Evolutionary conservation across 2,329 filamentous ascomycete genomes (phyloP), one percentile per base, ranked within the genome.

Genomic region (Lasiodiplodia gonubiensis): DNA sequence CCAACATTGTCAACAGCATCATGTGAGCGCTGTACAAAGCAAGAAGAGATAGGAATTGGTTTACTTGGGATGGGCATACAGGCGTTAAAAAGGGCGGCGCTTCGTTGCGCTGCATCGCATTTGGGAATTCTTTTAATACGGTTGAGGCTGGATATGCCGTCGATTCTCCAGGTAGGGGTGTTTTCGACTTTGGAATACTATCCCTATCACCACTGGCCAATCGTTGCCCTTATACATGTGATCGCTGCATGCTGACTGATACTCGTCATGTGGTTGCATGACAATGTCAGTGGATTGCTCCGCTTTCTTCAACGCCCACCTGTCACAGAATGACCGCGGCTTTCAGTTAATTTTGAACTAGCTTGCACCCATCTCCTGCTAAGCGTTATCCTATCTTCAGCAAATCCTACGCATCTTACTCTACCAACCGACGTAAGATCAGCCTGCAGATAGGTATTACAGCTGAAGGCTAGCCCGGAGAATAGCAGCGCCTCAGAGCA

Each of bases 1-100:
- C 90, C 72, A 95, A 97, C 76, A 88, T 97, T 76, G 93, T 97
- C 72, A 95, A 96, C 80, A 89, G 90, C 70, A 96, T 97, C 73
- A 95, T 97, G 79, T 97, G 89, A 81, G 68, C 55, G 25, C 30
- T n/a, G n/a, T n/a, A n/a, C n/a, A n/a, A n/a, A n/a, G 16, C 25
- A 54, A 14, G 27, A 30, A 30, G 51, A 30, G n/a, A 14, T 33
- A 16, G 30, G 27, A 23, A 39, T 25, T 11, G 39, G 39, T 12
- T 8, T 48, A 23, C n/a, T 7, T 49, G 30, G 59, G 27, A 8
- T 51, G 33, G 46, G 46, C 27, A 63, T 37, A 14, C 25, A 25
- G 59, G 59, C 42, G 59, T 63, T 63, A 8, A 59, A 59, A n/a
- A n/a, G 54, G 21, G 21, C 30, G 3, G 30, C 49, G 12, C 37